Conservation (phyloP, 768 basidiomycete genomes). For the Rubroboletus pulcherrimus region DNA sequence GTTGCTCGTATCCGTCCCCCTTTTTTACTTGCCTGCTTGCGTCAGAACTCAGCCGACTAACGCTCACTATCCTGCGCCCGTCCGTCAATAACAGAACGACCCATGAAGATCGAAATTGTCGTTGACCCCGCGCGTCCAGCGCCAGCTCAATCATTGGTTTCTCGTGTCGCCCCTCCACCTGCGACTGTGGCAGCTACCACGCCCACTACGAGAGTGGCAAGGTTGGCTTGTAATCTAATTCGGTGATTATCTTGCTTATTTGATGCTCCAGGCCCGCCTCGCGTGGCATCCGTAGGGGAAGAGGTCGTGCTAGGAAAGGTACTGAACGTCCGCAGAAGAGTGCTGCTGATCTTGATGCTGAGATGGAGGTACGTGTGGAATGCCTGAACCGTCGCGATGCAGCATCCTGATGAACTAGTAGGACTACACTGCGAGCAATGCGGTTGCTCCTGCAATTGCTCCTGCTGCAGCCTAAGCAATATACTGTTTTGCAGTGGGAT, state of each 20-base stretch:
- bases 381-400: neutral
- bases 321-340: conserved; percentile 69
- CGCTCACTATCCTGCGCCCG: conserved; percentile 33
- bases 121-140: conserved; percentile 79
- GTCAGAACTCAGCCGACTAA: conserved; percentile 35
- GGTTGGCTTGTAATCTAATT: conserved; percentile 29
- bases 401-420: conserved; percentile 23
- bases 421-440: conserved; percentile 66
- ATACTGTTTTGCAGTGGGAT: conserved; percentile 3
- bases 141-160: conserved; percentile 58
- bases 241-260: neutral
- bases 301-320: conserved; percentile 42
- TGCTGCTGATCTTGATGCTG: conserved; percentile 90
- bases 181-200: conserved; percentile 27
- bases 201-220: conserved; percentile 28
- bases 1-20: conserved; percentile 41
- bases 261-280: conserved; percentile 28
- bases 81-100: conserved; percentile 67
- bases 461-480: conserved; percentile 33
- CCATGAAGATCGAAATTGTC: conserved; percentile 98
- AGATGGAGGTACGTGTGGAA: conserved; percentile 80
- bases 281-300: conserved; percentile 46
- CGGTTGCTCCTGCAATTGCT: conserved; percentile 43
- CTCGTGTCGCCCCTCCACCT: conserved; percentile 78
- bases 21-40: conserved; percentile 39